Base-by-base conservation (phyloP, 352 stramenopile species). In the Globisporangium barbulae region DNA sequence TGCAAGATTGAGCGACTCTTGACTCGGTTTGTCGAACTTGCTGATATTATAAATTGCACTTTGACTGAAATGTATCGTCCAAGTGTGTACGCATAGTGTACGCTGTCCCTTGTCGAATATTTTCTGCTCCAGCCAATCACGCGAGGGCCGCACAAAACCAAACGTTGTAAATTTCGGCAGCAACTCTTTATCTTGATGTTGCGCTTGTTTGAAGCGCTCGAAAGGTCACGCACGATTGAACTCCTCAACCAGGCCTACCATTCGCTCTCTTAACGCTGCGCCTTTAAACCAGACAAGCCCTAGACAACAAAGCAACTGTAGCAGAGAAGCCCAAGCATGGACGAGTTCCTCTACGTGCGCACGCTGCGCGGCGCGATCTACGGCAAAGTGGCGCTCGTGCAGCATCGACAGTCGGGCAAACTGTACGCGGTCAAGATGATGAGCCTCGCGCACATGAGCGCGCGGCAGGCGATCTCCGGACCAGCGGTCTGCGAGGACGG, bases 381-480 rank as follows among this genome's bases (percentile, higher is more conserved):
- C 50, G 79, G 28, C 49, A 55, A 55, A 55, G 49, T 55, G 49
- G 49, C 49, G 28, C 49, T 55, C 49, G 49, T 61, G 54, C 54
- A 39, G 39, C 74, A 79, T 58, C 67, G 70, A 10, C 22, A 53
- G 4, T 75, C 71, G 1, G 68, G 71, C 33, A 59, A 58, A 5
- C 61, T 76, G 28, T 84, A 79, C 53, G 81, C 81, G 53, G 67
- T 90, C 39, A 90, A 90, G 55, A 72, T 80, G 64, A 90, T 90
- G 81, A 88, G 81, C 59, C 57, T 84, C 37, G 62, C 77, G 42
- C 78, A 88, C 68, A 78, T 90, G 71, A 50, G 61, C 25, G 69
- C 70, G 15, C 76, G 65, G 9, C 78, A 72, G 10, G 78, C 76
- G 2, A 67, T 88, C 37, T 69, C 69, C 12, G 78, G 78, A 3